Percentiles rank a stretch among this genome's conserved stretches.
These are phyloP conservation scores for Ilex asprella DNA, from an alignment of 257 asterid species.

Conservation along the genomic window DNA sequence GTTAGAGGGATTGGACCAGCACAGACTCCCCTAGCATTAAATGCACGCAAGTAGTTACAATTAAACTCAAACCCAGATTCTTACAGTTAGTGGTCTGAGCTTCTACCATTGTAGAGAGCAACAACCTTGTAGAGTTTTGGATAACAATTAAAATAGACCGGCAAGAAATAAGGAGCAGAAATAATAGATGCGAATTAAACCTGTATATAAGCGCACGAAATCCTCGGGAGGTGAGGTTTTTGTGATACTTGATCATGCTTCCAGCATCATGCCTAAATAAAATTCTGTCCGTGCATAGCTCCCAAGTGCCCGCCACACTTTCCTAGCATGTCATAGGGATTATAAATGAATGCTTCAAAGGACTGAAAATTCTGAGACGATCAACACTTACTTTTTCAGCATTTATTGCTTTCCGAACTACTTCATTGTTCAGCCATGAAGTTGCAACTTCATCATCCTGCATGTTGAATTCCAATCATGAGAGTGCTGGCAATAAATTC, in stretches of 20 bases:
- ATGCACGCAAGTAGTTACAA: too few relatives aligned
- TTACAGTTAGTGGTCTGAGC: too few relatives aligned
- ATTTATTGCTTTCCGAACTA: conserved; percentile 81
- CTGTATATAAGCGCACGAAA: conserved; percentile 82
- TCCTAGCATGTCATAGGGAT: conserved; percentile 29
- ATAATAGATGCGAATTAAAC: conserved; percentile 14
- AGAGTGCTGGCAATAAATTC: not conserved
- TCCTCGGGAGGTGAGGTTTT: conserved; percentile 73
- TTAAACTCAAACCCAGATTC: too few relatives aligned
- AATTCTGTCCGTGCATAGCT: conserved; percentile 63
- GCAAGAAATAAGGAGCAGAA: too few relatives aligned
- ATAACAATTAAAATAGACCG: too few relatives aligned
- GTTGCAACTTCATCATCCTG: conserved; percentile 83
- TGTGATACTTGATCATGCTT: conserved; percentile 92
- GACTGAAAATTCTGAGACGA: conserved; percentile 9
- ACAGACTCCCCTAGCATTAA: too few relatives aligned
- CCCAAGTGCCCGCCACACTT: conserved; percentile 47
- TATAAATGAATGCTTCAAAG: conserved; percentile 12
- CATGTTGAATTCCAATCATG: conserved; percentile 12
- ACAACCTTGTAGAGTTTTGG: too few relatives aligned
- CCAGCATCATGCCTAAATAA: conserved; percentile 65
- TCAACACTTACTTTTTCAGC: conserved; percentile 62
- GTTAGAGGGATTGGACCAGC: too few relatives aligned
- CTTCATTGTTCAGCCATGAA: conserved; percentile 71
- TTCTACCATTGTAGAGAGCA: too few relatives aligned